Base-by-base conservation (phyloP, 768 basidiomycete genomes). In the Leucocoprinus sp. region DNA sequence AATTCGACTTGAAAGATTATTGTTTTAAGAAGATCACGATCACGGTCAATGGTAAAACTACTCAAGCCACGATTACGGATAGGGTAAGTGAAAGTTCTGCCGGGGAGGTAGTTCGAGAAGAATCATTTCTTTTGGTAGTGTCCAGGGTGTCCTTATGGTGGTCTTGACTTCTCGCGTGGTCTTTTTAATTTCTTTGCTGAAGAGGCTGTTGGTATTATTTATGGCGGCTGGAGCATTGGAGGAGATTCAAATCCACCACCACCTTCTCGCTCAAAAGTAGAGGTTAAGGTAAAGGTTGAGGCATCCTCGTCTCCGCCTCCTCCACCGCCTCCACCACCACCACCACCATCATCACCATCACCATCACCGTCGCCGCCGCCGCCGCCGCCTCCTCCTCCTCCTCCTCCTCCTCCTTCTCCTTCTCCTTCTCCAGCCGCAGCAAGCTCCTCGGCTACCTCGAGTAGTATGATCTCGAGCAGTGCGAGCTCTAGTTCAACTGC, bases 21-120 rank as follows among this genome's bases (percentile, higher is more conserved):
- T 90, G 87, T 56, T 75, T 64, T 60, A 65, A 81, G 63, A 61
- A 48, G 44, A 80, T 91, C 54, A 76, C 72, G 18, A 80, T 91
- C 54, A 64, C 66, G 2, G 74, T 65, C 57, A 66, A 69, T 31
- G 86, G 85, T 37, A 76, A 76, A 59, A 66, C 74, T 3, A 59
- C 74, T 0, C 55, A 55, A 29, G 87, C 87, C 5, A 69, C 66
- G 5, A 75, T 90, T 51, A 66, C 64, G 52, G 88, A 91, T 50
- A 62, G 72, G 65, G 83, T 81, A 24, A 45, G 70, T 64, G 11
- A 12, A 6, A 23, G 18, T 35, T n/a, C 5, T 7, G 12, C 21
- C 34, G 3, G 8, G 14, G 8, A 44, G 39, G 6, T 43, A 12
- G 14, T 33, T 24, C 5, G 4, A n/a, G 15, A 21, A 14, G 17